These are phyloP conservation scores for Lachnellula occidentalis DNA, from an alignment of 2,329 filamentous ascomycete species.

Conservation along the genomic window DNA sequence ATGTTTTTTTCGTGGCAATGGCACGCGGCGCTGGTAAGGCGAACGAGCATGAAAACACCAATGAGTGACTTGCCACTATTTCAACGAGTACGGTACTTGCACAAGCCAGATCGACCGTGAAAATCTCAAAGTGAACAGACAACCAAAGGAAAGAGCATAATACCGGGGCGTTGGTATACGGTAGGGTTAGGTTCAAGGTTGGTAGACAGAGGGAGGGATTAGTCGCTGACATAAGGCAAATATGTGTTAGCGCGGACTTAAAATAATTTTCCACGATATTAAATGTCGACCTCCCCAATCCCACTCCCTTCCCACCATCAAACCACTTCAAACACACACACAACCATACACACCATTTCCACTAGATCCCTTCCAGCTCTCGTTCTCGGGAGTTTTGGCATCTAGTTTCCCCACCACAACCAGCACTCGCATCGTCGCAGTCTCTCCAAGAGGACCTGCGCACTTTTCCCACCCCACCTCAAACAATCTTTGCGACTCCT, in stretches of 20 bases:
- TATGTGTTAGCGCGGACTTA: not conserved
- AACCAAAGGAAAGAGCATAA: no score
- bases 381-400: conserved; percentile 40
- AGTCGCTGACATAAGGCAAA: not conserved
- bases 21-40: not conserved
- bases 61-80: not conserved
- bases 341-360: conserved; percentile 10
- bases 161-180: no score
- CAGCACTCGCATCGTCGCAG: conserved; percentile 24
- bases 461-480: conserved; percentile 25
- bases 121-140: no score
- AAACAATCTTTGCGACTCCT: conserved; percentile 37
- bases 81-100: no score
- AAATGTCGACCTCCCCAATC: not conserved
- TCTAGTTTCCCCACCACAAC: conserved; percentile 40
- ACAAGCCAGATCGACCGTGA: no score
- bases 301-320: conserved; percentile 12
- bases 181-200: no score
- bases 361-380: conserved; percentile 32
- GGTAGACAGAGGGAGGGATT: no score
- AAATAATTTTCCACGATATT: conserved; percentile 10
- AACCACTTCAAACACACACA: conserved; percentile 17
- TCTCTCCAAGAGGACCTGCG: conserved; percentile 29
- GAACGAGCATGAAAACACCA: not conserved
- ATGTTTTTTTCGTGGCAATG: not conserved